Evolutionary conservation across 2,329 filamentous ascomycete species (phyloP).

Genomic region (Clonostachys solani): DNA sequence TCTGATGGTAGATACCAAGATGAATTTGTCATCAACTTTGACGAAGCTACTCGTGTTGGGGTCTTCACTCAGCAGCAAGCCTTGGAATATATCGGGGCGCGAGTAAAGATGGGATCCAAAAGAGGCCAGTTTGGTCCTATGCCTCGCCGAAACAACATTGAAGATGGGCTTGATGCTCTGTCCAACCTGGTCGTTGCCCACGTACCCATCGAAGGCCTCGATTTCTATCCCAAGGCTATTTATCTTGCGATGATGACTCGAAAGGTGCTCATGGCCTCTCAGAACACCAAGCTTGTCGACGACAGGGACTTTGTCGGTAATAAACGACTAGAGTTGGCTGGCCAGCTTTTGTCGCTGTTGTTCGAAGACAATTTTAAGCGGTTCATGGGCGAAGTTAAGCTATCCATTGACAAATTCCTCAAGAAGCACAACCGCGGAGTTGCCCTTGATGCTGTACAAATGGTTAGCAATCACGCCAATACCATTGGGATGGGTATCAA

Average conservation of each 20-base stretch:
- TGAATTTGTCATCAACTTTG: constrained; percentile 92
- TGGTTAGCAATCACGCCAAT: constrained; percentile 79
- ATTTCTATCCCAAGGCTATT: constrained; percentile 95
- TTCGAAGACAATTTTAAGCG: constrained; percentile 99
- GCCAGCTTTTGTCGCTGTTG: constrained; percentile 85
- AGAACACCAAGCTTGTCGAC: constrained; percentile 85
- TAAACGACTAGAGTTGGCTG: constrained; percentile 91
- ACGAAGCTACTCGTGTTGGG: constrained; percentile 78
- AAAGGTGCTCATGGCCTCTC: constrained; percentile 90
- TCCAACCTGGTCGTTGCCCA: constrained; percentile 93
- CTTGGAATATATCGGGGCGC: constrained; percentile 82
- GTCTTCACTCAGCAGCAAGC: constrained; percentile 95
- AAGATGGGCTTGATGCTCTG: constrained; percentile 89
- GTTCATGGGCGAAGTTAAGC: constrained; percentile 83
- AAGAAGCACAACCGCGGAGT: constrained; percentile 90
- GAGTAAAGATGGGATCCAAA: constrained; percentile 82
- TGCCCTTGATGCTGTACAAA: constrained; percentile 80
- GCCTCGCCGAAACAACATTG: constrained; percentile 72
- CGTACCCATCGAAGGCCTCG: constrained; percentile 83
- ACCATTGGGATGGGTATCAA: constrained; percentile 92
- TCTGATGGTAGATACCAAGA: constrained; percentile 88
- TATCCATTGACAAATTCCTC: constrained; percentile 90
- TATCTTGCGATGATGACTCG: constrained; percentile 97
- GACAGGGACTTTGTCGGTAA: constrained; percentile 98
- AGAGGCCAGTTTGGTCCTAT: constrained; percentile 49